Conservation (phyloP, 164 flowering plant genomes). For the Akebia trifoliata region DNA sequence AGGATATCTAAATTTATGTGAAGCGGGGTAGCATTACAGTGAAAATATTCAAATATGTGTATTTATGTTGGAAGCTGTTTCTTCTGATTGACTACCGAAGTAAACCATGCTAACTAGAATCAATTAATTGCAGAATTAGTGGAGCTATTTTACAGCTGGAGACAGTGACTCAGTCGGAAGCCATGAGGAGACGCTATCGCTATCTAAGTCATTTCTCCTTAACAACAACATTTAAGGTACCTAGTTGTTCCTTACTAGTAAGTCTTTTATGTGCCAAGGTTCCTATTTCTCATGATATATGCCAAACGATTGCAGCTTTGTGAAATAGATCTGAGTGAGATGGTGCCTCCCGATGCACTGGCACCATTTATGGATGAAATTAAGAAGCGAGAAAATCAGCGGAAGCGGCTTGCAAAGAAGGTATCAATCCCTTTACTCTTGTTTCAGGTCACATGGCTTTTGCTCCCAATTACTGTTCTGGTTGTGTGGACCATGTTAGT, state of each 20-base stretch:
- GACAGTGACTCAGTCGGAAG: slow-evolving; percentile 80
- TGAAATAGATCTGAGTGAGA: slow-evolving; percentile 70
- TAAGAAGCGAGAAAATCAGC: slow-evolving; percentile 78
- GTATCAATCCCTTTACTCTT: slow-evolving; percentile 26
- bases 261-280: not conserved
- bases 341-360: slow-evolving; percentile 63
- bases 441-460: not conserved
- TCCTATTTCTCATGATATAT: not conserved
- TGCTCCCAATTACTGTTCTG: too few relatives aligned
- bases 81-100: not conserved
- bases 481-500: too few relatives aligned
- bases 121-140: slow-evolving; percentile 49
- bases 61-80: too few relatives aligned
- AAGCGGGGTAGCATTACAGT: too few relatives aligned
- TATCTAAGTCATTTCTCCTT: slow-evolving; percentile 86
- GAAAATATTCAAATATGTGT: too few relatives aligned
- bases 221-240: slow-evolving; percentile 84
- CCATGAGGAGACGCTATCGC: slow-evolving; percentile 82
- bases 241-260: not conserved
- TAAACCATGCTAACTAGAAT: not conserved
- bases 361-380: slow-evolving; percentile 87
- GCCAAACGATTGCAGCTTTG: slow-evolving; percentile 52
- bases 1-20: too few relatives aligned
- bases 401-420: slow-evolving; percentile 74
- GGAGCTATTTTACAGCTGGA: slow-evolving; percentile 84